Percentiles rank a stretch among this genome's conserved stretches.
Conservation (phyloP, 2,329 filamentous ascomycete species). For the Epichloe sp. region DNA sequence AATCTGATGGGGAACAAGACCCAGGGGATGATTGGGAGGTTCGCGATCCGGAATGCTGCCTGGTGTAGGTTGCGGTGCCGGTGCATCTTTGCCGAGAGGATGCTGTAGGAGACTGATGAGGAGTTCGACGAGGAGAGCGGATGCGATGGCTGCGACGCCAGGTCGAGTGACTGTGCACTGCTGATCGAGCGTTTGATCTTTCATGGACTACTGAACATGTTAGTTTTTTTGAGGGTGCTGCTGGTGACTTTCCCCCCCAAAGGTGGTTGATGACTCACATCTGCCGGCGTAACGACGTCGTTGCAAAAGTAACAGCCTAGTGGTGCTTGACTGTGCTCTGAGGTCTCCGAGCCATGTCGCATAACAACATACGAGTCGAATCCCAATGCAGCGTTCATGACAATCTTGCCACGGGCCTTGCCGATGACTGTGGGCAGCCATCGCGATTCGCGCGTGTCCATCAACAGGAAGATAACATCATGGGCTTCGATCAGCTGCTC, state of each 20-base stretch:
- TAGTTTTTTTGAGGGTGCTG: background rate
- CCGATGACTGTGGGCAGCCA: constrained; percentile 97
- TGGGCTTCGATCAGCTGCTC: constrained; percentile 67
- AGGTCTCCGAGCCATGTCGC: constrained; percentile 67
- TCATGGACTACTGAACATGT: constrained; percentile 57
- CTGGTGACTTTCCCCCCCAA: background rate
- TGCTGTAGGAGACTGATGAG: constrained; percentile 82
- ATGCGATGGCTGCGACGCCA: constrained; percentile 83
- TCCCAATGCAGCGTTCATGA: constrained; percentile 90
- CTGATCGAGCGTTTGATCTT: constrained; percentile 90
- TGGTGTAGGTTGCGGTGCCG: constrained; percentile 35
- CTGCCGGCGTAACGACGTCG: constrained; percentile 85
- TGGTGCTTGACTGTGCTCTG: constrained; percentile 44
- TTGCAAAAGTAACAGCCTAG: constrained; percentile 98
- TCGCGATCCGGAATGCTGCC: constrained; percentile 37
- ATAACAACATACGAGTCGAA: constrained; percentile 97
- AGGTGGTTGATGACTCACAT: constrained; percentile 47
- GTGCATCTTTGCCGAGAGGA: constrained; percentile 52
- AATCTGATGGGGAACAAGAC: constrained; percentile 66
- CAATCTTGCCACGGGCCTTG: constrained; percentile 83
- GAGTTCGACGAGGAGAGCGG: constrained; percentile 79
- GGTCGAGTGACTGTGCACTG: constrained; percentile 96
- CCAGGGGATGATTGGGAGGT: constrained; percentile 45
- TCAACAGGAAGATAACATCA: constrained; percentile 88
- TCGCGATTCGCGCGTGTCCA: constrained; percentile 88